Base-by-base conservation (phyloP, 2,329 filamentous ascomycete species). In the Talaromyces sp. region DNA sequence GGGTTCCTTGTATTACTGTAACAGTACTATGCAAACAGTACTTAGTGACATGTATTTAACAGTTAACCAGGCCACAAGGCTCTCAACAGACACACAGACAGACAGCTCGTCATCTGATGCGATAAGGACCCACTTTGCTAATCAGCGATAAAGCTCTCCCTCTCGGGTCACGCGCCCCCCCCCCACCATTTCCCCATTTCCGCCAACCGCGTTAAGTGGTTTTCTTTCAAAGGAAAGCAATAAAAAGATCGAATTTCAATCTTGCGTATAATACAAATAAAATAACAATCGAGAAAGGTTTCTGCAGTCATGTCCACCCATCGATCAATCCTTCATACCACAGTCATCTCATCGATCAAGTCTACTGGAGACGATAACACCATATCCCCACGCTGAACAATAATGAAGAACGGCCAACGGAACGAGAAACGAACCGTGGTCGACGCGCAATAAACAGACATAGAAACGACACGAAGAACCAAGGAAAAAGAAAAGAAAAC, bases 241-340 rank as follows among this genome's bases (percentile, higher is more conserved):
- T n/a, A n/a, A n/a, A n/a, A n/a, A n/a, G n/a, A n/a, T n/a, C n/a
- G n/a, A n/a, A 39, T 50, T 46, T 36, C 45, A 36, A 50, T 28
- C 48, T 53, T 50, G 54, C 43, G 35, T 56, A 56, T 56, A n/a
- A 33, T 56, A 56, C 54, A 56, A 33, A 39, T n/a, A n/a, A n/a
- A n/a, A n/a, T n/a, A 39, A 28, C 10, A 40, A 21, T n/a, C n/a
- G n/a, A n/a, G 22, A 8, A 46, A 50, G 39, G 4, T 21, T 39
- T 37, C 35, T 39, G 17, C 45, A 56, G 33, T 31, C 39, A 40
- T 39, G 35, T 50, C 7, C 10, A 48, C 54, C 43, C 3, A 48
- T 39, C 43, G 35, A 46, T 50, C 54, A 22, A 35, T 19, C 22
- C 43, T 17, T 25, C 33, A 28, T 15, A n/a, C 22, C 48, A 52